phyloP scores from a whole-genome alignment of 1,139 yeast species.

The Taphrina betulina region DNA sequence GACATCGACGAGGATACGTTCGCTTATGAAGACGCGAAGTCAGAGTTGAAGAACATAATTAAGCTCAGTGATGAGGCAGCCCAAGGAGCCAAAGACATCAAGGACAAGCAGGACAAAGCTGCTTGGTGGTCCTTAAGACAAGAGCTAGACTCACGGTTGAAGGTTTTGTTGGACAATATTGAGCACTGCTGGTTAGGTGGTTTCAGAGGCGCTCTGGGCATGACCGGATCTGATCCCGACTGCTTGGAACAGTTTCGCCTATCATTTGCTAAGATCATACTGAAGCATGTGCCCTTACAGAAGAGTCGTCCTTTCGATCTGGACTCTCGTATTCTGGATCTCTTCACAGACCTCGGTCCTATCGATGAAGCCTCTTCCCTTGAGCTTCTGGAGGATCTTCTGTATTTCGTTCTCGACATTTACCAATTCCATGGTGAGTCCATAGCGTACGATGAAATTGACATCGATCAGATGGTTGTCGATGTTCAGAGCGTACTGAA shows the following conservation, averaged over 20 bases:
- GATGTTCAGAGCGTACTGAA: conserved; percentile 53
- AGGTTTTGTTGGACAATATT: conserved; percentile 56
- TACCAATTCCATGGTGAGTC: conserved; percentile 63
- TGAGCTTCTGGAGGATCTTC: conserved; percentile 60
- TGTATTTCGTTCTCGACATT: conserved; percentile 61
- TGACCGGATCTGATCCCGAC: conserved; percentile 12
- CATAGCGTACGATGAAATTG: conserved; percentile 64
- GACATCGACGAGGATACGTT: conserved; percentile 50
- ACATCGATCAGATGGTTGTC: conserved; percentile 51
- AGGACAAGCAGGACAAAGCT: conserved; percentile 62
- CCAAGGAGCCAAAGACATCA: conserved; percentile 44
- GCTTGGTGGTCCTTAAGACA: conserved; percentile 78
- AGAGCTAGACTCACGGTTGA: conserved; percentile 58
- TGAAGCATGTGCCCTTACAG: conserved; percentile 28
- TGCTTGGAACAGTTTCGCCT: conserved; percentile 5
- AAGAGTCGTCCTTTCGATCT: conserved; percentile 45
- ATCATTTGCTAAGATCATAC: conserved; percentile 29
- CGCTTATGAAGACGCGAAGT: conserved; percentile 52
- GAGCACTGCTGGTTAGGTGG: conserved; percentile 82
- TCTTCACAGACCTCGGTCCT: conserved; percentile 54
- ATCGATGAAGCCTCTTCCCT: conserved; percentile 40
- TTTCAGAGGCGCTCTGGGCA: conserved; percentile 59
- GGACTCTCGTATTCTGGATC: conserved; percentile 53
- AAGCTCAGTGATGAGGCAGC: conserved; percentile 63
- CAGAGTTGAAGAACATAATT: conserved; percentile 55